These are phyloP conservation scores for Lanmaoa rubissima DNA, from an alignment of 768 basidiomycete species.

Conservation along the genomic window DNA sequence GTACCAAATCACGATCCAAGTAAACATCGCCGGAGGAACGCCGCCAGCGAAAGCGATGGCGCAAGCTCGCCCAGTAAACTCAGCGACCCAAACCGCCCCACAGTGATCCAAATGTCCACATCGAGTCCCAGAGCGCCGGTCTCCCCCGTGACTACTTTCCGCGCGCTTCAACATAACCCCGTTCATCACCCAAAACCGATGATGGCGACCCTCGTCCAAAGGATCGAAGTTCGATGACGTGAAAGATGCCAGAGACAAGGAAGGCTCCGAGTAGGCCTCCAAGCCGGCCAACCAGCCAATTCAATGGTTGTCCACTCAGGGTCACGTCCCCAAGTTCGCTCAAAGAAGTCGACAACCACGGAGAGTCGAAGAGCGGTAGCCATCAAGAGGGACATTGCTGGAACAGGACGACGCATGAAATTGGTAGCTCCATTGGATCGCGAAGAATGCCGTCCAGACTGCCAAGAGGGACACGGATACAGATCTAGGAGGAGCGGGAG, in stretches of 20 bases:
- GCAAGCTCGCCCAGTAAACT: slow-evolving; percentile 6
- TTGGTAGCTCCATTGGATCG: slow-evolving; percentile 44
- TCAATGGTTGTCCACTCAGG: slow-evolving; percentile 34
- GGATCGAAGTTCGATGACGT: slow-evolving; percentile 54
- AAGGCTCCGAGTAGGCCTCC: slow-evolving; percentile 58
- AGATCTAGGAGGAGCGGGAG: slow-evolving; percentile 35
- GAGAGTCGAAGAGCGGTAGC: slow-evolving; percentile 59
- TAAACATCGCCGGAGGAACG: slow-evolving; percentile 1
- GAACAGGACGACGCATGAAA: slow-evolving; percentile 41
- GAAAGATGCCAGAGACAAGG: slow-evolving; percentile 54
- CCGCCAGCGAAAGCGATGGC: slow-evolving; percentile 29
- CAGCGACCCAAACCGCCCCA: slow-evolving; percentile 13
- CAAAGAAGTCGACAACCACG: slow-evolving; percentile 48
- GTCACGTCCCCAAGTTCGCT: slow-evolving; percentile 45
- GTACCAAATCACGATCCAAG: neutral
- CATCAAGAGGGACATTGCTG: slow-evolving; percentile 49
- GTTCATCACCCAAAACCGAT: slow-evolving; percentile 56
- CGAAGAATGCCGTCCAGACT: slow-evolving; percentile 44
- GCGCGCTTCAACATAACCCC: slow-evolving; percentile 52
- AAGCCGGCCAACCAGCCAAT: slow-evolving; percentile 43
- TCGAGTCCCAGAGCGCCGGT: slow-evolving; percentile 26
- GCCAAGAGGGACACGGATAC: slow-evolving; percentile 41
- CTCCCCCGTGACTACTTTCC: slow-evolving; percentile 40
- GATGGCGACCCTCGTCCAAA: slow-evolving; percentile 42
- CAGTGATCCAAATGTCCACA: slow-evolving; percentile 50